phyloP scores from a whole-genome alignment of 2,329 filamentous ascomycete species.

The Cordyceps fumosorosea region DNA sequence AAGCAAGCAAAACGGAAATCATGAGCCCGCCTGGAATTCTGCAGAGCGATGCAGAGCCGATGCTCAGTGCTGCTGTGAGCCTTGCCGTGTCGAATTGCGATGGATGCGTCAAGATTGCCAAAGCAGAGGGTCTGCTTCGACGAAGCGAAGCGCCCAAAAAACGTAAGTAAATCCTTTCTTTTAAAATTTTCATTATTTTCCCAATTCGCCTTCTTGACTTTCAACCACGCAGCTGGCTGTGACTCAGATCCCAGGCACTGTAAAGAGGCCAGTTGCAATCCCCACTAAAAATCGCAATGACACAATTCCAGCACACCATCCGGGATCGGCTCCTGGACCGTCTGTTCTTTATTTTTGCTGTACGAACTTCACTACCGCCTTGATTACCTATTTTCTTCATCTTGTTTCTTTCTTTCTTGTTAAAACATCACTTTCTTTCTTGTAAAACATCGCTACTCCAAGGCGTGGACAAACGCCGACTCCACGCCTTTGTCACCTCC shows the following conservation, averaged over 20 bases:
- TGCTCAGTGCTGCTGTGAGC: background rate
- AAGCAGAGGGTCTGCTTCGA: slow-evolving; percentile 1
- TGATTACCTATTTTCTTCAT: background rate
- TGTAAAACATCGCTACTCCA: background rate
- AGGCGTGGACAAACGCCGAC: background rate
- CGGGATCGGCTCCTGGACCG: background rate
- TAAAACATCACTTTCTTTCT: background rate
- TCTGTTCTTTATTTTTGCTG: background rate
- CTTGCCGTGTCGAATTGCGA: background rate
- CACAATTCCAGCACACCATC: slow-evolving; percentile 14
- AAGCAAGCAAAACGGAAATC: background rate
- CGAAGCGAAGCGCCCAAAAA: background rate
- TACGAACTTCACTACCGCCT: background rate
- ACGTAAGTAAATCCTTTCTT: background rate
- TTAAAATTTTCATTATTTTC: background rate
- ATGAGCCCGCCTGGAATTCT: slow-evolving; percentile 6
- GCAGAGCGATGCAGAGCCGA: background rate
- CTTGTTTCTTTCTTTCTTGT: background rate
- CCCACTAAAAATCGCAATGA: slow-evolving; percentile 13
- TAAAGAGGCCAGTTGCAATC: background rate
- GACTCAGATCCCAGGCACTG: background rate
- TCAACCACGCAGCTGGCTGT: background rate
- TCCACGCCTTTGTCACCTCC: background rate
- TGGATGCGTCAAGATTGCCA: slow-evolving; percentile 10
- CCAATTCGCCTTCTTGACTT: background rate